phyloP scores from a whole-genome alignment of 1,284 basidiomycete genomes.

The Tausonia pullulans region DNA sequence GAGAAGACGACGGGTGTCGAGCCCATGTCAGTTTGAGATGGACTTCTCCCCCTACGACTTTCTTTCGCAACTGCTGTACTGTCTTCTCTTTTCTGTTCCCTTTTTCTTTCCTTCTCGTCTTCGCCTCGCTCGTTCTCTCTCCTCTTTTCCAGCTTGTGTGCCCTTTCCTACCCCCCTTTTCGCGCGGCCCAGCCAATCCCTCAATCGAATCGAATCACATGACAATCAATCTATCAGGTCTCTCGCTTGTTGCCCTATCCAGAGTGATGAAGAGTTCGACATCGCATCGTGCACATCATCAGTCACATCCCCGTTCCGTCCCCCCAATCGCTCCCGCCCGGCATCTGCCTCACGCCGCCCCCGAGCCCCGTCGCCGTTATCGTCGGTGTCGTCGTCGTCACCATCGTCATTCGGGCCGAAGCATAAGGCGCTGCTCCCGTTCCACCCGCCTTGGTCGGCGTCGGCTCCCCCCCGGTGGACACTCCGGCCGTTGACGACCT shows the following conservation, averaged over 20 bases:
- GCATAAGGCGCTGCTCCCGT: not conserved
- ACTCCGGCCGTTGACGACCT: too few species aligned
- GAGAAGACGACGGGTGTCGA: slow-evolving; percentile 17
- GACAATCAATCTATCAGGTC: too few species aligned
- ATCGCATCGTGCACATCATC: not conserved
- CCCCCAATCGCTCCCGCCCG: slow-evolving; percentile 5
- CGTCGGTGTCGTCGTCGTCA: not conserved
- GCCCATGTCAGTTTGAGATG: slow-evolving; percentile 13
- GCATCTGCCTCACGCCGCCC: slow-evolving; percentile 3
- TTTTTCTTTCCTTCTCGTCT: not conserved
- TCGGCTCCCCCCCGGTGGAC: not conserved
- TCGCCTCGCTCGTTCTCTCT: too few species aligned
- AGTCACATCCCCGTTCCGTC: not conserved
- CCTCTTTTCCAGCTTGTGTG: too few species aligned
- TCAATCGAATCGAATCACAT: too few species aligned
- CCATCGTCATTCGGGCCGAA: not conserved
- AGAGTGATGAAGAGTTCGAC: too few species aligned
- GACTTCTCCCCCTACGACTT: too few species aligned
- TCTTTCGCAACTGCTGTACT: too few species aligned
- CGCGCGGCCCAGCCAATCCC: too few species aligned
- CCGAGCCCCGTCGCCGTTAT: slow-evolving; percentile 2
- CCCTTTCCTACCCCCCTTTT: too few species aligned
- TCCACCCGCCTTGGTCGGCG: not conserved
- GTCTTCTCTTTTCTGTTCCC: not conserved
- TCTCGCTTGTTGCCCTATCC: too few species aligned